These are phyloP conservation scores for Podospora conica DNA, from an alignment of 495 filamentous ascomycete species.

Conservation along the genomic window DNA sequence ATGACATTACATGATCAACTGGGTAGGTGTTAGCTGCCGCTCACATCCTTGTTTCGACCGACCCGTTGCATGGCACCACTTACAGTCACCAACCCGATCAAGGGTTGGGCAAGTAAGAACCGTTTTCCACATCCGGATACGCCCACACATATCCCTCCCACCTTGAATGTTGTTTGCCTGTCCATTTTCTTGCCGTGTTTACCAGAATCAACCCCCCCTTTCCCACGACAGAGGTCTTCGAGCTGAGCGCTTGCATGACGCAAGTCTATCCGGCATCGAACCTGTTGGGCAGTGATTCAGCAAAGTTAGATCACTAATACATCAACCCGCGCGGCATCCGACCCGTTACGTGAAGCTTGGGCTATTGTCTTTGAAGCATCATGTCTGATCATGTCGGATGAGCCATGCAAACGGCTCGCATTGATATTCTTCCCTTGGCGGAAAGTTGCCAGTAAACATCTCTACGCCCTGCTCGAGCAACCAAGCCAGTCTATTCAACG, in stretches of 20 bases:
- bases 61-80: neutral
- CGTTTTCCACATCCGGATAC: neutral
- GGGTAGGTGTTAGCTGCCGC: neutral
- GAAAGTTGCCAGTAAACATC: neutral
- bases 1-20: neutral
- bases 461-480: neutral
- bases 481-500: neutral
- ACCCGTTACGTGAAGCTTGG: neutral
- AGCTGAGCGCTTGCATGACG: neutral
- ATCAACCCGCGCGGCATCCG: neutral
- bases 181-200: neutral
- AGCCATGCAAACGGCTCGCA: neutral
- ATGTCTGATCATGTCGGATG: neutral
- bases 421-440: neutral
- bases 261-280: neutral
- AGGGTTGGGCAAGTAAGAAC: neutral
- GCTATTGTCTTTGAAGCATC: neutral
- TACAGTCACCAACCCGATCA: neutral
- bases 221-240: neutral
- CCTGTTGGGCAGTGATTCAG: neutral
- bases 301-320: neutral
- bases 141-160: neutral
- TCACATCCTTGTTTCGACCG: neutral
- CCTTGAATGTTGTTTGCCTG: neutral
- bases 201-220: neutral